Base-by-base conservation (phyloP, 305 asterid species). In the Solanum hybrid region DNA sequence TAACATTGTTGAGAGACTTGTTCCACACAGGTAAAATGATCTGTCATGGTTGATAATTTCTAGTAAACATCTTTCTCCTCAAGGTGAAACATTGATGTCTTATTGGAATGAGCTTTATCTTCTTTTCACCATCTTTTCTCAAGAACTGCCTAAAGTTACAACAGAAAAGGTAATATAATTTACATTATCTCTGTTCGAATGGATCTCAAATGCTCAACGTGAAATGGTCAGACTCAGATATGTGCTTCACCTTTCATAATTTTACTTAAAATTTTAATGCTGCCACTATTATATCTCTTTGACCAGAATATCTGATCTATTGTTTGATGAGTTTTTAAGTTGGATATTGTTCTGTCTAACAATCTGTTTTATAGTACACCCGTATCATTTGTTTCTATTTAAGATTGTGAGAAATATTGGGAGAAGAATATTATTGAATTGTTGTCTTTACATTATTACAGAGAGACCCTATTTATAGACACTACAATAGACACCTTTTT, bases 1-100 rank as follows among this genome's bases (percentile, higher is more conserved):
- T 92, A 95, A 97, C 94, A 96, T 97, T 86, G 99, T 97, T 91
- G 99, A 97, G 94, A 94, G 97, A 91, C 98, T 96, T 93, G 98
- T 95, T 80, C 95, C 98, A 90, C 98, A 97, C 88, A 95, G 98
- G 99, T 97, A 94, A 64, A 35, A 36, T 78, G 87, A 80, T 11
- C 86, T 37, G 26, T 88, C 86, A 73, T 81, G 56, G 71, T 80
- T 73, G 85, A 56, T 45, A 45, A 32, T 37, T 56, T 89, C 84
- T 64, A 38, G 66, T 72, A 31, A 60, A 40, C 87, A 71, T 87
- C 88, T 88, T 77, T 72, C 87, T 84, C 87, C 87, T 84, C 31
- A 84, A 29, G 27, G 19, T 51, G 38, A 29, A 84, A 45, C 73
- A 17, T 9, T 84, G 72, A 84, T 56, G 75, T 84, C 75, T 27